Evolutionary conservation across 2,329 filamentous ascomycete species (phyloP), one percentile per base, ranked within the genome.

Genomic region (Paecilomyces variotii): DNA sequence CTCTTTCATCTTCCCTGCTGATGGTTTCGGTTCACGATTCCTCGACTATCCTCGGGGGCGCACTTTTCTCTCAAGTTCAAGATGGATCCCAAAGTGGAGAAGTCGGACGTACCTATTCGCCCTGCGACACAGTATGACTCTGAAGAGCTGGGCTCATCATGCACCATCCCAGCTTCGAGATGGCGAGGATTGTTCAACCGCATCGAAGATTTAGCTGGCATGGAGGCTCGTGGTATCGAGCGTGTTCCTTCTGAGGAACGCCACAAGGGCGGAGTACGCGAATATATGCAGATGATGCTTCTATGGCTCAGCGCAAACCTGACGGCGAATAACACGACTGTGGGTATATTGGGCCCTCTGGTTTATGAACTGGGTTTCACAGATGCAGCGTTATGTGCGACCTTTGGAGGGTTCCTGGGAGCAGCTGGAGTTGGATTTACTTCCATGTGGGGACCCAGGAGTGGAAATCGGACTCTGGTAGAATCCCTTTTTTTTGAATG

Each of bases 381-480:
- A 4, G 77, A 79, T 63, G 70, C 71, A 7, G 72, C 72, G 14
- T 59, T 74, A 3, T 75, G 73, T 58, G 73, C 69, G 2, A 60
- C 75, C 7, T 71, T 77, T 56, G 75, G 74, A 0, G 70, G 67
- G 7, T 55, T 76, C 7, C 53, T 73, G 9, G 75, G 75, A 11
- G 60, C 66, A 28, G 56, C 65, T n/a, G 65, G 67, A 0, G 70
- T 73, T 26, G 75, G 72, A 4, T 78, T 76, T 61, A 76, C 77
- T 65, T 71, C 71, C 56, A 77, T 68, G 14, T 78, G 70, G 69
- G 76, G 76, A 11, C 71, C 75, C 1, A 58, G 58, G 54, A 78
- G 74, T 60, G 76, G 76, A 19, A 75, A 74, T 62, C 68, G 76
- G 55, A 78, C 75, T 28, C 67, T 78, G 70, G 75, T 76, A 66